These are phyloP conservation scores for Ulmus americana DNA, from an alignment of 331 rosid genomes.

Conservation along the genomic window DNA sequence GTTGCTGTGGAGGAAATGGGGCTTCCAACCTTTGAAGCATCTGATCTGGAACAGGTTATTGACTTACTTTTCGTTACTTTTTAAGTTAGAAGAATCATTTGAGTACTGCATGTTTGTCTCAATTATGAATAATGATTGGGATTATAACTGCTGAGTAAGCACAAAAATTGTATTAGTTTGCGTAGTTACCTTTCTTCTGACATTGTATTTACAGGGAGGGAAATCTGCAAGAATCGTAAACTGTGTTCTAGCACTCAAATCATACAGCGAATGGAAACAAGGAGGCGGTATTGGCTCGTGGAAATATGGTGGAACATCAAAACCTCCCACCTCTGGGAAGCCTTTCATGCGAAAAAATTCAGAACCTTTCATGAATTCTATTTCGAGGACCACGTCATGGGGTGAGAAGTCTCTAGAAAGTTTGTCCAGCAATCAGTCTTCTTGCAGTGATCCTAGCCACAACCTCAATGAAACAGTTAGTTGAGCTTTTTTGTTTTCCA, in stretches of 20 bases:
- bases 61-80: background rate
- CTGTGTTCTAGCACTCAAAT: conserved; percentile 74
- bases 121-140: background rate
- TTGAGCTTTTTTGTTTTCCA: conserved; percentile 24
- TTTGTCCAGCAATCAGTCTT: conserved; percentile 34
- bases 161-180: conserved; percentile 13
- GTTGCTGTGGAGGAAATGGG: conserved; percentile 70
- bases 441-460: conserved; percentile 27
- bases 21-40: conserved; percentile 79
- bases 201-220: conserved; percentile 59
- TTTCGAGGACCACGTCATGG: conserved; percentile 36
- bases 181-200: background rate
- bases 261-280: conserved; percentile 56
- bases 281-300: conserved; percentile 65
- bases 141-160: background rate
- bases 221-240: conserved; percentile 68
- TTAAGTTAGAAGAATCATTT: too few species aligned
- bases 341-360: conserved; percentile 47
- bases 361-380: conserved; percentile 52
- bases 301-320: conserved; percentile 48
- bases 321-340: conserved; percentile 42
- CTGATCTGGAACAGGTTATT: conserved; percentile 77
- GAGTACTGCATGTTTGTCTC: background rate
- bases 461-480: conserved; percentile 56
- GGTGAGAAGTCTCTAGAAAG: conserved; percentile 43